These are phyloP conservation scores for Croton laevigatus DNA, from an alignment of 441 rosid species.

Conservation along the genomic window DNA sequence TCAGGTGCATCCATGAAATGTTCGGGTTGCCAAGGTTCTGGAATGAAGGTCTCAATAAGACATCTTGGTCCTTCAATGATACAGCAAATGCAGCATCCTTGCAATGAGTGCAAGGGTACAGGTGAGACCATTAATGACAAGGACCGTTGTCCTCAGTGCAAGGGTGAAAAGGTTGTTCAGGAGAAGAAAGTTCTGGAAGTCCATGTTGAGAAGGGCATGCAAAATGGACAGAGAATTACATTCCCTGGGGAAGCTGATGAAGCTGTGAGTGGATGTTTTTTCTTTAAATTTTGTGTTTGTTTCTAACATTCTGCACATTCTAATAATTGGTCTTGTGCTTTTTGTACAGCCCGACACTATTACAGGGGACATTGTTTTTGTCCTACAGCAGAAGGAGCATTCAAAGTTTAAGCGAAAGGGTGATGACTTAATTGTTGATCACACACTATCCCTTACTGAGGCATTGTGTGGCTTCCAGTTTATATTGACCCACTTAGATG, in stretches of 20 bases:
- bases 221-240: constrained; percentile 78
- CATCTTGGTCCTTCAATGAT: constrained; percentile 94
- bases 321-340: neutral
- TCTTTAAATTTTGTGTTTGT: neutral
- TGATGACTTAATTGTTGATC: constrained; percentile 82
- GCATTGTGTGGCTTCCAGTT: constrained; percentile 92
- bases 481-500: constrained; percentile 73
- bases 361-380: constrained; percentile 90
- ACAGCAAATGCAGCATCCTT: constrained; percentile 97
- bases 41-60: constrained; percentile 89
- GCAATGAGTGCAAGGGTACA: constrained; percentile 89
- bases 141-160: constrained; percentile 92
- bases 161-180: constrained; percentile 85
- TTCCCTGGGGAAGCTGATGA: constrained; percentile 97
- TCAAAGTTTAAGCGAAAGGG: constrained; percentile 86
- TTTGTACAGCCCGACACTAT: constrained; percentile 75
- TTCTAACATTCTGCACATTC: neutral
- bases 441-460: constrained; percentile 73
- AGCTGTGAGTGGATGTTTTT: constrained; percentile 45
- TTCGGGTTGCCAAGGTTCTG: constrained; percentile 86
- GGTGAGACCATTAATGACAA: constrained; percentile 85
- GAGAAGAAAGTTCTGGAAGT: constrained; percentile 96
- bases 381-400: constrained; percentile 88
- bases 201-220: constrained; percentile 95
- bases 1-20: constrained; percentile 89